phyloP scores from a whole-genome alignment of 305 asterid species.

The Solanum chacoense region DNA sequence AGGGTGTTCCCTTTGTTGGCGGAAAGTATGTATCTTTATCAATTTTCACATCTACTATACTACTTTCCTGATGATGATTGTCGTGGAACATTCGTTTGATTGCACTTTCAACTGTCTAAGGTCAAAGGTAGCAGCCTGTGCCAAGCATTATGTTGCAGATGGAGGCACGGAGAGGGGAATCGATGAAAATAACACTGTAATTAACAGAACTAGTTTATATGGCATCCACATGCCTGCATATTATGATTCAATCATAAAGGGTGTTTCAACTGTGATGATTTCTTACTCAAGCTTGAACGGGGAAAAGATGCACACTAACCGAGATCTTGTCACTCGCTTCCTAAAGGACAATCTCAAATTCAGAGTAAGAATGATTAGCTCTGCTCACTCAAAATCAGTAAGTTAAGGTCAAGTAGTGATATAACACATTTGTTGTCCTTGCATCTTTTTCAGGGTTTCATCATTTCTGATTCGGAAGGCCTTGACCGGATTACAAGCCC shows the following conservation, averaged over 20 bases:
- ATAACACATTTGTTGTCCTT: background rate
- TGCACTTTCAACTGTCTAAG: slow-evolving; percentile 8
- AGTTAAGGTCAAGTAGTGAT: background rate
- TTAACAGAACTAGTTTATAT: slow-evolving; percentile 25
- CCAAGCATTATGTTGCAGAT: slow-evolving; percentile 70
- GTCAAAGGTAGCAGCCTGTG: slow-evolving; percentile 52
- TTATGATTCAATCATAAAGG: slow-evolving; percentile 40
- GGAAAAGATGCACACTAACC: slow-evolving; percentile 49
- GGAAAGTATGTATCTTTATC: slow-evolving; percentile 3
- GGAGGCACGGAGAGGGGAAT: slow-evolving; percentile 52
- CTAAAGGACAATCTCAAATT: slow-evolving; percentile 46
- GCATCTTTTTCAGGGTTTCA: slow-evolving; percentile 31
- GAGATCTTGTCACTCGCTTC: slow-evolving; percentile 35
- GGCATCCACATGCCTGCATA: slow-evolving; percentile 78
- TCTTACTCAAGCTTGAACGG: slow-evolving; percentile 80
- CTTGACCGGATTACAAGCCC: slow-evolving; percentile 37
- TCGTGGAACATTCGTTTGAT: background rate
- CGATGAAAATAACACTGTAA: slow-evolving; percentile 52
- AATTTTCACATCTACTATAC: background rate
- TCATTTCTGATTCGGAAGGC: slow-evolving; percentile 51
- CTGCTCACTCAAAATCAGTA: background rate
- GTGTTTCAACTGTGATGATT: slow-evolving; percentile 65
- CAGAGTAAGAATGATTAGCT: slow-evolving; percentile 23
- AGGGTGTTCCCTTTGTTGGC: slow-evolving; percentile 13
- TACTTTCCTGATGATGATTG: background rate